Base-by-base conservation (phyloP, 2,329 filamentous ascomycete species). In the Hypoxylon sp. region DNA sequence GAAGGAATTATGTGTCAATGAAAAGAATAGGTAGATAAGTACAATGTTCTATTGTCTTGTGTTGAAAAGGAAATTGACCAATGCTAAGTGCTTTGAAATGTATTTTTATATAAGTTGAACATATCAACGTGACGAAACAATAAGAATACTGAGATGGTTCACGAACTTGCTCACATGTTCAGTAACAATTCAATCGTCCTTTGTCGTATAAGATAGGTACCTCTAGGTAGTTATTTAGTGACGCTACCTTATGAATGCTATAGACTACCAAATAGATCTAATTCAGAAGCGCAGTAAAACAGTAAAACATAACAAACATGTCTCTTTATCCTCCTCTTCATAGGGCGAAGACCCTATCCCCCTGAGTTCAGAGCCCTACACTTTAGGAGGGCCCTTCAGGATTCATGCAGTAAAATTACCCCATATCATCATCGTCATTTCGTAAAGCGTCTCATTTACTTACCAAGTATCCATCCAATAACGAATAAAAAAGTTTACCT, bases 161-260 rank as follows among this genome's bases (percentile, higher is more conserved):
- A 11, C 5, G 34, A 52, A 14, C 28, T 14, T 32, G 41, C 23
- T 52, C 34, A 56, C n/a, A 19, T 50, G 17, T 56, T 17, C 25
- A 30, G 19, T 32, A 56, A 62, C 51, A 62, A 38, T 50, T 14
- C 32, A n/a, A n/a, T 36, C 14, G n/a, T 36, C 17, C 45, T 32
- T 50, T 43, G 43, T 50, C 17, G 11, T 36, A n/a, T n/a, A 4
- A 2, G n/a, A n/a, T n/a, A n/a, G n/a, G n/a, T n/a, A n/a, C n/a
- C n/a, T n/a, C n/a, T n/a, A n/a, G 2, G 7, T 43, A 41, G 38
- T 11, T 21, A 11, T 19, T 7, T 17, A 21, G 38, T 43, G 38
- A 11, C 9, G n/a, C n/a, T 43, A 17, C 17, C 14, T 9, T 43
- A 21, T 4, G 3, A 10, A 43, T 11, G 19, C n/a, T 21, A 2